Evolutionary conservation across 768 basidiomycete genomes (phyloP), one percentile per base, ranked within the genome.

Genomic region (Terana coerulea): DNA sequence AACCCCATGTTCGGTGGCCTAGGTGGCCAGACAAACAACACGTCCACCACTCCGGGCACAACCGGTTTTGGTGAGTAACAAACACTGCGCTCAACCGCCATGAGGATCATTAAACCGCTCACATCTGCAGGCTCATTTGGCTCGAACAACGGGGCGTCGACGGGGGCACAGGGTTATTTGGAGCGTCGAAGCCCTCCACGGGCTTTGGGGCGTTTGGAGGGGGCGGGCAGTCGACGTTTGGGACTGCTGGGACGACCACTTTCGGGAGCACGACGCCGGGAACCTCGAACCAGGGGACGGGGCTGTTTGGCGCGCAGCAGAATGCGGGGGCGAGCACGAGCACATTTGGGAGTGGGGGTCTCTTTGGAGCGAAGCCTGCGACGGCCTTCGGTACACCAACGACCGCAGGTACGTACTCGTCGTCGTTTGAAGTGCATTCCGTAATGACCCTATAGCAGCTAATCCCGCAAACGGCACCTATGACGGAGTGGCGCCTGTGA

Each of bases 1-100:
- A 90, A 90, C 61, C 86, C 88, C 35, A 91, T 91, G 86, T 91
- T 91, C 65, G 88, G 88, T 43, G 80, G 77, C 55, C 63, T 83
- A 40, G 72, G 69, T 22, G 65, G 69, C 48, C 58, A 72, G 24
- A 37, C 61, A 12, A 57, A 49, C 50, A 56, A 64, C 39, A 62
- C 54, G 52, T 68, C 68, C 49, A 62, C 72, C 17, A 64, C 68
- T 33, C 58, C 72, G 31, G 54, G 52, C 34, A 53, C 49, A 8
- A 58, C 67, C 33, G 69, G 68, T 15, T 75, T 76, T 57, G 73
- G 74, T 57, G 52, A 45, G 55, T 58, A 47, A 29, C 54, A 34
- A 48, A 55, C 41, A 28, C 44, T n/a, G n/a, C n/a, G n/a, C n/a
- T n/a, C n/a, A n/a, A n/a, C n/a, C n/a, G n/a, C n/a, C n/a, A n/a